Evolutionary conservation across 768 basidiomycete genomes (phyloP), one percentile per base, ranked within the genome.

Genomic region (Pleurotus ostreatus): DNA sequence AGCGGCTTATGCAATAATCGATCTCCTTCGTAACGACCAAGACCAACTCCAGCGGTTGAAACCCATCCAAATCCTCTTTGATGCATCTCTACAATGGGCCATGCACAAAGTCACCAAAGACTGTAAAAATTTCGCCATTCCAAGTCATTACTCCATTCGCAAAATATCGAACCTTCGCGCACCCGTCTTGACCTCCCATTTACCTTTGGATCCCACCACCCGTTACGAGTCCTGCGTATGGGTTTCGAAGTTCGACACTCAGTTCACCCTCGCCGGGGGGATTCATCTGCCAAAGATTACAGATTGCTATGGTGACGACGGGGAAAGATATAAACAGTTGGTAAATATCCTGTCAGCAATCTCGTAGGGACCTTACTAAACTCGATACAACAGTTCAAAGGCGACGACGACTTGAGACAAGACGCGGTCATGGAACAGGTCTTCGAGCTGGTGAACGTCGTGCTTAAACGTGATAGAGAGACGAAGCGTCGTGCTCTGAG

Each of bases 401-500:
- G 93, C 7, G 78, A 83, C 8, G 97, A 99, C 62, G 97, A 99
- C 64, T 68, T 97, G 46, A 86, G 97, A 40, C 97, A 99, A 70
- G 97, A 99, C 66, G 95, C 95, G 0, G 94, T 98, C 52, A 98
- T 99, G 95, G 93, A 98, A 65, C 97, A 99, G 70, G 93, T 97
- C 2, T 99, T 99, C 64, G 83, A 84, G 16, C 78, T 98, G 16
- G 88, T 94, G 55, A 98, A 98, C 60, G 71, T 79, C 7, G 79
- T 98, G 1, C 78, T 99, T 13, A 65, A 65, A 2, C 76, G 76
- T 15, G 94, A 99, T 67, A 77, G 85, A 30, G 85, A 90, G 62
- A 94, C 94, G 0, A 77, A 79, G 51, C 78, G 81, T 52, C 85
- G 97, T 8, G 72, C 82, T 40, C 75, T 99, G 20, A 74, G 75